Evolutionary conservation across 768 basidiomycete species (phyloP), one percentile per base, ranked within the genome.

Genomic region (Hericium coralloides): DNA sequence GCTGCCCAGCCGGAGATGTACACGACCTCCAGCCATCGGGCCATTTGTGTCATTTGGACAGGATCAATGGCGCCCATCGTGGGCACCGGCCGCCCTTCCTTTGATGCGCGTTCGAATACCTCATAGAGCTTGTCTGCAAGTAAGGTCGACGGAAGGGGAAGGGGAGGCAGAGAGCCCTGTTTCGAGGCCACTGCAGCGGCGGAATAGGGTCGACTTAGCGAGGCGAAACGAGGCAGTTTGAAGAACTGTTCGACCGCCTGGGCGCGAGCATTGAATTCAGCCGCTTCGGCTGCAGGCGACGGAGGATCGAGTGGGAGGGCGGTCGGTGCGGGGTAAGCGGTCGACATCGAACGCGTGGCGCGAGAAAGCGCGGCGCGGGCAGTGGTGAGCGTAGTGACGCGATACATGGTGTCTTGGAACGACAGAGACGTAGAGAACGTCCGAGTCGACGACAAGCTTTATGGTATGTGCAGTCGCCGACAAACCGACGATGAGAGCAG

Each of bases 51-150:
- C 88, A 94, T 91, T 72, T 92, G 93, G 14, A 94, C 81, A 0
- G 93, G 92, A 68, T 97, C 95, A 59, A 97, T 87, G 4, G 91
- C 92, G 41, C 93, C 93, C 82, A 95, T 85, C 1, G 94, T 95
- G 64, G 92, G 89, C 12, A 95, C 80, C 0, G 93, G 92, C 60
- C 76, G 75, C 31, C 80, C 79, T 39, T 79, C 79, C 38, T 75
- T 78, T 22, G 82, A 81, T 47, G 85, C 84, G 50, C 80, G 78
- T 18, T 76, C 73, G 49, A 98, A 77, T 9, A 85, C 66, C 12
- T 75, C 73, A 68, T 81, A 89, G n/a, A 98, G 79, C 71, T 95
- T 95, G 74, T 92, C 81, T 15, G 94, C 85, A 8, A 91, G 79
- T n/a, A 90, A 68, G 8, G 86, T 83, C 2, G 86, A 85, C 8